Base-by-base conservation (phyloP, 2,329 filamentous ascomycete species). In the Canariomyces notabilis region DNA sequence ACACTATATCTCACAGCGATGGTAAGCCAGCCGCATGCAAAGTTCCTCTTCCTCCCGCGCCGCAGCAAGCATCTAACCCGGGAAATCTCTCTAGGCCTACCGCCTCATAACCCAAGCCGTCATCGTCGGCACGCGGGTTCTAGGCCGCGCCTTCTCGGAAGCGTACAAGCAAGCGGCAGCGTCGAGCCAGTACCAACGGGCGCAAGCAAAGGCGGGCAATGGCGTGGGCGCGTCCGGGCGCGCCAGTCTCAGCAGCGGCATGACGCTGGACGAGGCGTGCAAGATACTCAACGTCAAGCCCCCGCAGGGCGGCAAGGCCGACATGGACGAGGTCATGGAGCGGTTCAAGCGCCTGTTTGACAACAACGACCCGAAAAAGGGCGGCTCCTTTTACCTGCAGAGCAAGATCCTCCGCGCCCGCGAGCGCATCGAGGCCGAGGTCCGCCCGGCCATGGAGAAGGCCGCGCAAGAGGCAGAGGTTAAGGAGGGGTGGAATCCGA, bases 341-440 rank as follows among this genome's bases (percentile, higher is more conserved):
- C 79, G 89, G 44, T 98, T 97, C 76, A 97, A 97, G 79, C 82
- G 85, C 55, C 73, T 98, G 38, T 98, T 96, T 65, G 93, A 98
- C 68, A 73, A 80, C 58, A 98, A 98, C 71, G 87, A 98, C 55
- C 91, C 93, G 9, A 77, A 94, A 68, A 95, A 95, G 63, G 93
- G 93, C 29, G 93, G 93, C 43, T 96, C 89, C 61, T 98, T 98
- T 70, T 98, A 98, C 68, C 76, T 98, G 39, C 93, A 98, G 71
- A 97, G 91, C 76, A 98, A 98, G 72, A 82, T 98, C 45, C 70
- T 97, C 58, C 77, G 93, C 52, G 93, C 93, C 48, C 80, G 91
- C 60, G 91, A 98, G 71, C 76, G 93, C 54, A 85, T 98, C 70
- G 91, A 97, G 72, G 77, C 85, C 59, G 91, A 98, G 69, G 72